phyloP scores from a whole-genome alignment of 768 basidiomycete genomes.

The Lyophyllum atratum region DNA sequence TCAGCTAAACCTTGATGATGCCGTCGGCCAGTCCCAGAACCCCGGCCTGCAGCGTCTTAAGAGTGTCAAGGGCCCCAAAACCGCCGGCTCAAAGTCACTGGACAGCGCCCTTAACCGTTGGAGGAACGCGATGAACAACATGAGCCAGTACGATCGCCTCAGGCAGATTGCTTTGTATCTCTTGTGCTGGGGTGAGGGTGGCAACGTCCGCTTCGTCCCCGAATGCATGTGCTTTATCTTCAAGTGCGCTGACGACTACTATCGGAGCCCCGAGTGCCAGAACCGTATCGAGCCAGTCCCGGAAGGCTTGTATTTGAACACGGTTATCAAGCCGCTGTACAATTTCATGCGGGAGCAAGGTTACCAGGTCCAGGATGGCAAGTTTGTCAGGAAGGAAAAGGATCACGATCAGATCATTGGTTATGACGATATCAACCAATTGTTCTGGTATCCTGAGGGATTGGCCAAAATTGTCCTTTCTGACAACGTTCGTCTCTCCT shows the following conservation, averaged over 20 bases:
- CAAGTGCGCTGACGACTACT: slow-evolving; percentile 99
- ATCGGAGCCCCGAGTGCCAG: slow-evolving; percentile 97
- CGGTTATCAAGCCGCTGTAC: slow-evolving; percentile 93
- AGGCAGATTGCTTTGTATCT: slow-evolving; percentile 96
- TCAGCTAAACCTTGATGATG: slow-evolving; percentile 98
- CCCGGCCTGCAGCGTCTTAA: slow-evolving; percentile 89
- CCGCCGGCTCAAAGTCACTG: slow-evolving; percentile 70
- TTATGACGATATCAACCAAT: slow-evolving; percentile 99
- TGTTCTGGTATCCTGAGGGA: slow-evolving; percentile 99
- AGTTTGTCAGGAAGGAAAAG: slow-evolving; percentile 90
- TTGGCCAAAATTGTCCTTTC: slow-evolving; percentile 87
- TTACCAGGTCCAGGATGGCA: slow-evolving; percentile 93
- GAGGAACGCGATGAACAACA: slow-evolving; percentile 98
- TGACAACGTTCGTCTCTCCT: slow-evolving; percentile 69
- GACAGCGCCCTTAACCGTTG: slow-evolving; percentile 93
- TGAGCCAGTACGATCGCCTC: slow-evolving; percentile 98
- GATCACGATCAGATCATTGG: slow-evolving; percentile 97
- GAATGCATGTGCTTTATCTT: slow-evolving; percentile 99
- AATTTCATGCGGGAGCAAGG: slow-evolving; percentile 96
- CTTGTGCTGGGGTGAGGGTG: slow-evolving; percentile 98
- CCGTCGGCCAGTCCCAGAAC: slow-evolving; percentile 93
- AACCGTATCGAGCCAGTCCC: slow-evolving; percentile 90
- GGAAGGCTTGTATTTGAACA: slow-evolving; percentile 90
- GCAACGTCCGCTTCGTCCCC: slow-evolving; percentile 95
- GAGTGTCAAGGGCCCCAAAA: slow-evolving; percentile 68